phyloP scores from a whole-genome alignment of 108 stramenopile genomes.

The Discostella pseudostelligera region DNA sequence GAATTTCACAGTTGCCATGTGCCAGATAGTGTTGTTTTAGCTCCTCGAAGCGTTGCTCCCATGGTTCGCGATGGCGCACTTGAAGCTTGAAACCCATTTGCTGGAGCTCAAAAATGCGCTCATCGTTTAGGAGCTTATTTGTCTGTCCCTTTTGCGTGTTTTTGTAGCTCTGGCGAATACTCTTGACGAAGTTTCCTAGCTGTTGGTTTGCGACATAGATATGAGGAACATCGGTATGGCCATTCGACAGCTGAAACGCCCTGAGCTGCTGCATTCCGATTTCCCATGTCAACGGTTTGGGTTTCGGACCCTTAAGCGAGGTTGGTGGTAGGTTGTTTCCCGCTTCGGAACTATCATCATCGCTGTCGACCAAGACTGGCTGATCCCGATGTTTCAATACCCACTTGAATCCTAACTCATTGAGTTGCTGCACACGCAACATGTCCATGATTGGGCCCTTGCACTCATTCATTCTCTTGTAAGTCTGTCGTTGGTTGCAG shows the following conservation, averaged over 20 bases:
- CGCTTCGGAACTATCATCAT: background rate
- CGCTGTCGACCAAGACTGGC: conserved; percentile 16
- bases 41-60: conserved; percentile 34
- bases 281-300: conserved; percentile 12
- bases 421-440: conserved; percentile 7
- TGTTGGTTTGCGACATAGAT: conserved; percentile 20
- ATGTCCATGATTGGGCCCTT: conserved; percentile 20
- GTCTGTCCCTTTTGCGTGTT: conserved; percentile 19
- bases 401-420: conserved; percentile 17
- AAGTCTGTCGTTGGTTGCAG: conserved; percentile 22
- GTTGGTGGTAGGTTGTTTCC: background rate
- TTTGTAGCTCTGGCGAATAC: conserved; percentile 22
- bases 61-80: conserved; percentile 19
- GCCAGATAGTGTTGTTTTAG: conserved; percentile 25
- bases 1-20: conserved; percentile 31
- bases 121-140: conserved; percentile 6
- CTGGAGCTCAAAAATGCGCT: conserved; percentile 10
- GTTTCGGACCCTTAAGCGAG: background rate
- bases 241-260: conserved; percentile 10
- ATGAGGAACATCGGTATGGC: conserved; percentile 14
- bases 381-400: conserved; percentile 12
- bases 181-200: conserved; percentile 26
- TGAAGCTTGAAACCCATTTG: conserved; percentile 18
- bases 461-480: conserved; percentile 22
- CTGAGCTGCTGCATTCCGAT: conserved; percentile 10